These are phyloP conservation scores for Neospermospora avenae DNA, from an alignment of 2,329 filamentous ascomycete genomes.

Conservation along the genomic window DNA sequence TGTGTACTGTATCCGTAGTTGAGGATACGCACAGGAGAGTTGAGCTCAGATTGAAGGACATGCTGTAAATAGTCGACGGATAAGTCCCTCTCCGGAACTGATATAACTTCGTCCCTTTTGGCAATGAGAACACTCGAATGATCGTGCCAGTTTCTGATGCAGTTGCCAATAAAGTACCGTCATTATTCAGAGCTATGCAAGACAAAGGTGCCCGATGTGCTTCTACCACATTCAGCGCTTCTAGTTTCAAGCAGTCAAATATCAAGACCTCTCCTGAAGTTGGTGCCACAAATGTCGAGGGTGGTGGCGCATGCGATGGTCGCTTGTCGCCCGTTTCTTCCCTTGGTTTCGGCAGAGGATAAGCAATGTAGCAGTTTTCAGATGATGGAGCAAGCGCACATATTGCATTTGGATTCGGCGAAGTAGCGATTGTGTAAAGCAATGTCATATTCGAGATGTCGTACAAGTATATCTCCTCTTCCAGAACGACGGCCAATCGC, in stretches of 20 bases:
- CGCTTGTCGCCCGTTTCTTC: conserved; percentile 54
- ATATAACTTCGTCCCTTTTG: conserved; percentile 86
- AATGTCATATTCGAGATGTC: conserved; percentile 99
- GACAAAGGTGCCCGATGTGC: conserved; percentile 90
- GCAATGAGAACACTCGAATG: conserved; percentile 91
- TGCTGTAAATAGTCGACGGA: conserved; percentile 93
- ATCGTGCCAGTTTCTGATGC: conserved; percentile 97
- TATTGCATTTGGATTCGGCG: conserved; percentile 86
- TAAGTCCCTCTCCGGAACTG: conserved; percentile 96
- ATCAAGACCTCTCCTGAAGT: conserved; percentile 91
- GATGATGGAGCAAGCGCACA: conserved; percentile 92
- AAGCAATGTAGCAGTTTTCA: conserved; percentile 93
- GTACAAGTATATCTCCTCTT: conserved; percentile 96
- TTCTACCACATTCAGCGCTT: conserved; percentile 93
- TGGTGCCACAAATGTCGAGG: conserved; percentile 72
- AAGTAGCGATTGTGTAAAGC: conserved; percentile 87
- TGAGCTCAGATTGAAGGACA: conserved; percentile 96
- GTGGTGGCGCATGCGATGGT: conserved; percentile 81
- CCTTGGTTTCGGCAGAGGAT: conserved; percentile 76
- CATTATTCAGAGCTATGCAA: conserved; percentile 86
- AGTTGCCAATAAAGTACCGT: conserved; percentile 87
- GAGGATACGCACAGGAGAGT: conserved; percentile 94
- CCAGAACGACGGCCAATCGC: conserved; percentile 85
- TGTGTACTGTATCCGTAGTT: conserved; percentile 92
- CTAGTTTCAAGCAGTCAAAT: conserved; percentile 84